Conservation (phyloP, 192 early-diverging fungal species). For the Mortierella antarctica region DNA sequence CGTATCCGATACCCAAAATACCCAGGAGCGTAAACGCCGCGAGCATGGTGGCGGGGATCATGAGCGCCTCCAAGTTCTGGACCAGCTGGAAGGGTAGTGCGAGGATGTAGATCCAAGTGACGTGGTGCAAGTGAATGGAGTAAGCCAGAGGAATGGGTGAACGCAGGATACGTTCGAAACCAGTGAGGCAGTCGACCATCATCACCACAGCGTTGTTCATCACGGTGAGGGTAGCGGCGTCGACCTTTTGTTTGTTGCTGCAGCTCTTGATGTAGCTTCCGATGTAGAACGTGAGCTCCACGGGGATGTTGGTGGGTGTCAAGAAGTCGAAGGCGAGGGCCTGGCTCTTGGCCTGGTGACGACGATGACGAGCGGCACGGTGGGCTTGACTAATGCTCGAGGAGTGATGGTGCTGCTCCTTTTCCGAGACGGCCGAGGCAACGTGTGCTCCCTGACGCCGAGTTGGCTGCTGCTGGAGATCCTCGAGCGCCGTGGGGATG, state of each 20-base stretch:
- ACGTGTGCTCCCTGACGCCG: neutral
- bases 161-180: slow-evolving; percentile 85
- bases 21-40: slow-evolving; percentile 83
- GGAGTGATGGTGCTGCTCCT: neutral
- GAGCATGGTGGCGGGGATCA: slow-evolving; percentile 76
- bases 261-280: slow-evolving; percentile 61
- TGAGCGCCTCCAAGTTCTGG: slow-evolving; percentile 55
- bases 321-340: slow-evolving; percentile 32
- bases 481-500: slow-evolving; percentile 16
- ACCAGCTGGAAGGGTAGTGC: slow-evolving; percentile 87
- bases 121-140: slow-evolving; percentile 89
- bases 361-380: slow-evolving; percentile 11
- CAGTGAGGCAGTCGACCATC: slow-evolving; percentile 68
- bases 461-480: slow-evolving; percentile 7
- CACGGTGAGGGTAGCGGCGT: slow-evolving; percentile 56
- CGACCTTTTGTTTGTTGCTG: slow-evolving; percentile 51
- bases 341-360: slow-evolving; percentile 26
- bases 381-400: neutral
- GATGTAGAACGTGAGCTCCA: slow-evolving; percentile 71
- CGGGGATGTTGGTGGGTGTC: slow-evolving; percentile 62
- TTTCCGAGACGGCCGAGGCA: neutral
- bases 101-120: slow-evolving; percentile 78
- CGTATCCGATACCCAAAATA: slow-evolving; percentile 84
- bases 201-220: slow-evolving; percentile 62
- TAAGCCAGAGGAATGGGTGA: slow-evolving; percentile 93